Percentiles rank a stretch among this genome's conserved stretches.
Evolutionary conservation across 2,329 filamentous ascomycete species (phyloP).

Genomic region (Stachybotrys chlorohalonatus): DNA sequence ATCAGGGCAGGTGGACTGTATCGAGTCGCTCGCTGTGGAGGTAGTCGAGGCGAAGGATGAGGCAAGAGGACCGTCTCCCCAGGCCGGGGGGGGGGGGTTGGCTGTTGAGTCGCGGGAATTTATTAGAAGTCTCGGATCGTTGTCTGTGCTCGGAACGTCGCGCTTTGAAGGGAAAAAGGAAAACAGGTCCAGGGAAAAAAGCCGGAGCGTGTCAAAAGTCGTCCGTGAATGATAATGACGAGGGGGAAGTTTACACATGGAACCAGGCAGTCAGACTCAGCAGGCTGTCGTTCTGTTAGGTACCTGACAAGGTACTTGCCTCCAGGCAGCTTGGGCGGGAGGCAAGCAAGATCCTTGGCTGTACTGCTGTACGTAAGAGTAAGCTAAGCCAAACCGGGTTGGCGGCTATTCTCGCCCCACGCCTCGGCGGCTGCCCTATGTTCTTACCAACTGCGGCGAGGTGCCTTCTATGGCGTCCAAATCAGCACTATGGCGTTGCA

Average conservation of each 20-base stretch:
- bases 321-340: too few species aligned
- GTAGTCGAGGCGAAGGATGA: neutral
- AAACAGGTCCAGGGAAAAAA: constrained; percentile 6
- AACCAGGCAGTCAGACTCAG: constrained; percentile 20
- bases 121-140: neutral
- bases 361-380: too few species aligned
- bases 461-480: too few species aligned
- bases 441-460: too few species aligned
- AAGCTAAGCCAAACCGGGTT: too few species aligned
- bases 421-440: too few species aligned
- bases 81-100: too few species aligned
- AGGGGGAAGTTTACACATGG: neutral
- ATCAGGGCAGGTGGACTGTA: neutral
- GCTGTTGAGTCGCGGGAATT: neutral
- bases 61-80: neutral
- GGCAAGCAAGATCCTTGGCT: too few species aligned
- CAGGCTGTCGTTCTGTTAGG: constrained; percentile 7
- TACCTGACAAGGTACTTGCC: neutral
- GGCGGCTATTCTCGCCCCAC: too few species aligned
- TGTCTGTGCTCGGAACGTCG: neutral
- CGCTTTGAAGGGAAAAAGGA: neutral
- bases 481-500: too few species aligned
- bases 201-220: neutral
- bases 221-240: neutral
- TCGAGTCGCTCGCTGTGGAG: neutral